Evolutionary conservation across 345 rosid genomes (phyloP).

Genomic region (Adansonia digitata): DNA sequence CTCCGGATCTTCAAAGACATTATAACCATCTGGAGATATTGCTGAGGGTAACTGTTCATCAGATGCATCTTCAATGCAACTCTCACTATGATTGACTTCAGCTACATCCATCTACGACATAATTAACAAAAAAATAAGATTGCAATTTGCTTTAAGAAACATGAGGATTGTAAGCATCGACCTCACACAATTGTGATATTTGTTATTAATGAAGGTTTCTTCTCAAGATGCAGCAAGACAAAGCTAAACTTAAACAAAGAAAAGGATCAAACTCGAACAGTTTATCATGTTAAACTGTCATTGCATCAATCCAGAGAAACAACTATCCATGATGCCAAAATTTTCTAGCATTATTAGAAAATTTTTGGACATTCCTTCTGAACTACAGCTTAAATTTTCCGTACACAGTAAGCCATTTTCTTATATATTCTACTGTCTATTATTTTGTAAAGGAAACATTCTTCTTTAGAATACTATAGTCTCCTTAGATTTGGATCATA

Average conservation of each 20-base stretch:
- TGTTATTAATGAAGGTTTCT: not conserved
- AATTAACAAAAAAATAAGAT: not conserved
- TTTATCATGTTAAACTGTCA: not conserved
- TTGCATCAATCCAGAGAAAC: not conserved
- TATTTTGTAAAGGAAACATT: not conserved
- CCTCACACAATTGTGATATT: not conserved
- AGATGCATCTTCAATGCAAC: constrained; percentile 26
- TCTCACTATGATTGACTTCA: constrained; percentile 21
- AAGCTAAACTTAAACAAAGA: not conserved
- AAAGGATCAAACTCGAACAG: not conserved
- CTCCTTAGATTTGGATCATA: not conserved
- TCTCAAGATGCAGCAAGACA: not conserved
- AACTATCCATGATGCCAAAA: not conserved
- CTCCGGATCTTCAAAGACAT: constrained; percentile 37
- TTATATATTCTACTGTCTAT: not conserved
- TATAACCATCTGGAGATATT: constrained; percentile 28
- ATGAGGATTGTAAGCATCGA: not conserved
- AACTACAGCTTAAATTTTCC: not conserved
- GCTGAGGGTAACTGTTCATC: constrained; percentile 27
- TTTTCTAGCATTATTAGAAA: not conserved
- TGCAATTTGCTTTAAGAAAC: not conserved
- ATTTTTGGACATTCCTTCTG: not conserved
- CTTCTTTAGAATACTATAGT: not conserved
- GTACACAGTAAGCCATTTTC: not conserved
- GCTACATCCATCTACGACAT: constrained; percentile 38